Conservation (phyloP, 2,329 filamentous ascomycete genomes). For the Fusarium continuum region DNA sequence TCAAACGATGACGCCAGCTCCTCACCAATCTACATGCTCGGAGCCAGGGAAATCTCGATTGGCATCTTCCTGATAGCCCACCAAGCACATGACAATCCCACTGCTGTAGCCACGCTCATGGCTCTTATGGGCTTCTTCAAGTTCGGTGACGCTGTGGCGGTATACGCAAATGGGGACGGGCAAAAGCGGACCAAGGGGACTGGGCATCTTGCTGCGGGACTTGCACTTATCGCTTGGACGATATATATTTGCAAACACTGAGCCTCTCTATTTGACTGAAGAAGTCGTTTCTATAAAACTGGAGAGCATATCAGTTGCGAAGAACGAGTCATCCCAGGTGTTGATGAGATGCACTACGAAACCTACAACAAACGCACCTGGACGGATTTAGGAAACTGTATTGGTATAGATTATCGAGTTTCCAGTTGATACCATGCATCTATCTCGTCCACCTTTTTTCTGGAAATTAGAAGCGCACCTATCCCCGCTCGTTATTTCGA, state of each 20-base stretch:
- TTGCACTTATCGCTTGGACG: background rate
- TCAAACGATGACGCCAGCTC: background rate
- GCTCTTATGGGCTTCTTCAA: background rate
- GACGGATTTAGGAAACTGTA: too few species aligned
- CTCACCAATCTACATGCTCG: background rate
- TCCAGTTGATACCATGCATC: too few species aligned
- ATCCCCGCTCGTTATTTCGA: too few species aligned
- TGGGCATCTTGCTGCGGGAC: background rate
- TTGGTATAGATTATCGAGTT: too few species aligned
- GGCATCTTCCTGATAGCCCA: background rate
- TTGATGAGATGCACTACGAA: too few species aligned
- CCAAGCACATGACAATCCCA: background rate
- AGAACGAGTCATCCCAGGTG: too few species aligned
- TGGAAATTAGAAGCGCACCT: too few species aligned
- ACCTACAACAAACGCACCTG: too few species aligned
- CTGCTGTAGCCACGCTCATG: background rate
- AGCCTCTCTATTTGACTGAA: too few species aligned
- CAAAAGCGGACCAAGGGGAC: background rate
- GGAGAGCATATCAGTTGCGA: too few species aligned
- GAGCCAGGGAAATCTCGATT: background rate
- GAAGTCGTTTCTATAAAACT: too few species aligned
- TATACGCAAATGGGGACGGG: background rate
- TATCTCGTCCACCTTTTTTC: too few species aligned
- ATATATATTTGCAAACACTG: background rate
- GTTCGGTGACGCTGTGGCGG: background rate